phyloP scores from a whole-genome alignment of 257 asterid species.

The Fraxinus pennsylvanica region DNA sequence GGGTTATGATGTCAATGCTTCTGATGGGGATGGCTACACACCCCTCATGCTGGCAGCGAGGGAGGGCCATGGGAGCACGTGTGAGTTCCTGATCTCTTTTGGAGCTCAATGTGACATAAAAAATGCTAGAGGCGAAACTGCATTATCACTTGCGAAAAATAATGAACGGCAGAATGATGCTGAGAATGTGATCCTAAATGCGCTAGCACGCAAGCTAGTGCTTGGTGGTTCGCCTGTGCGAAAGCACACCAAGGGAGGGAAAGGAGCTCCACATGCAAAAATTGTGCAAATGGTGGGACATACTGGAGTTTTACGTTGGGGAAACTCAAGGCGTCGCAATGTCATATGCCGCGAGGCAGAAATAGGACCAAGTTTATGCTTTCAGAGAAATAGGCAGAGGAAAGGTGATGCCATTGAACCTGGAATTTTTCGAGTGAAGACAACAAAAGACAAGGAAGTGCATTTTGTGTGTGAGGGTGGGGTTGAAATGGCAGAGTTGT shows the following conservation, averaged over 20 bases:
- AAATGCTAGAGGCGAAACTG: constrained; percentile 66
- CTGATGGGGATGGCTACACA: constrained; percentile 63
- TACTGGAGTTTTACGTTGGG: constrained; percentile 64
- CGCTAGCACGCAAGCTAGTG: constrained; percentile 60
- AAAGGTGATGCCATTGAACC: constrained; percentile 51
- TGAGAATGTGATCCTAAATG: constrained; percentile 52
- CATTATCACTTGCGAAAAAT: constrained; percentile 53
- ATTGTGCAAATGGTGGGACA: constrained; percentile 47
- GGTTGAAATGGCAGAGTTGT: constrained; percentile 49
- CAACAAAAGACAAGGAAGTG: constrained; percentile 63
- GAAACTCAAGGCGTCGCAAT: constrained; percentile 58
- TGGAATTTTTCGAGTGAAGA: constrained; percentile 67
- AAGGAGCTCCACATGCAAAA: constrained; percentile 69
- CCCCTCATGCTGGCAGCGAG: constrained; percentile 81
- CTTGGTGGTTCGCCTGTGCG: constrained; percentile 43
- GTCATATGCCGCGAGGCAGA: constrained; percentile 61
- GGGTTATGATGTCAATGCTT: constrained; percentile 57
- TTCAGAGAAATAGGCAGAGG: constrained; percentile 48
- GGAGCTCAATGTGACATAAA: constrained; percentile 51
- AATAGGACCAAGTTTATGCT: constrained; percentile 61
- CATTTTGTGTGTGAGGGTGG: constrained; percentile 79
- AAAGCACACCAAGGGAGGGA: constrained; percentile 82
- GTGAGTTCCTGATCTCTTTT: constrained; percentile 50
- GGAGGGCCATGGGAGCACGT: constrained; percentile 60
- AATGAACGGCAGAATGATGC: constrained; percentile 37